A percentile compares a stretch with the other conserved stretches of the same genome.
Conservation (phyloP, 2,329 filamentous ascomycete genomes). For the Colletotrichum caudatum region DNA sequence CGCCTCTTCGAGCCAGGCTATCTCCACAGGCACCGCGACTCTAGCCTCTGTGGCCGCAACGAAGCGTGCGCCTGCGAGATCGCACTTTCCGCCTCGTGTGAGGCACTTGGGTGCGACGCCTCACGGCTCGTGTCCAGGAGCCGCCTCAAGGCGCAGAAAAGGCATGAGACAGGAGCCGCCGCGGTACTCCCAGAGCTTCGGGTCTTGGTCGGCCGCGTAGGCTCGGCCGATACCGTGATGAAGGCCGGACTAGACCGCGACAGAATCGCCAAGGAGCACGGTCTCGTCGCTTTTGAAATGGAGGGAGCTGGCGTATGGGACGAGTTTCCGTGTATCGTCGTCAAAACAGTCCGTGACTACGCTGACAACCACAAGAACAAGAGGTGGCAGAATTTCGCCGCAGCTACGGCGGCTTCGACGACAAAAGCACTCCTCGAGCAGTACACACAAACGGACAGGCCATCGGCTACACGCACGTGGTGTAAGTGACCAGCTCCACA, state of each 20-base stretch:
- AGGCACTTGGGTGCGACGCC: not conserved
- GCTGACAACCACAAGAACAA: too few relatives aligned
- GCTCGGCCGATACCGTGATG: slow-evolving; percentile 50
- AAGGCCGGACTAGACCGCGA: slow-evolving; percentile 41
- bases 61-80: slow-evolving; percentile 42
- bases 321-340: not conserved
- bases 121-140: not conserved
- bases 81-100: not conserved
- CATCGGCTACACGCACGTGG: too few relatives aligned
- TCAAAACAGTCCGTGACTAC: too few relatives aligned
- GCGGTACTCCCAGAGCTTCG: not conserved
- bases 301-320: slow-evolving; percentile 20
- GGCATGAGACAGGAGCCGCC: not conserved
- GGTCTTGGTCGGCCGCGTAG: not conserved
- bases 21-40: slow-evolving; percentile 44
- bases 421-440: too few relatives aligned
- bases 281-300: slow-evolving; percentile 26
- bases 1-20: too few relatives aligned
- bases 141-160: slow-evolving; percentile 1
- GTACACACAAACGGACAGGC: too few relatives aligned
- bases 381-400: not conserved
- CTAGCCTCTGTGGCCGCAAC: not conserved
- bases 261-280: not conserved
- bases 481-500: too few relatives aligned
- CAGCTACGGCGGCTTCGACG: not conserved